phyloP scores from a whole-genome alignment of 2,329 filamentous ascomycete genomes.

The Xylaria sp. region DNA sequence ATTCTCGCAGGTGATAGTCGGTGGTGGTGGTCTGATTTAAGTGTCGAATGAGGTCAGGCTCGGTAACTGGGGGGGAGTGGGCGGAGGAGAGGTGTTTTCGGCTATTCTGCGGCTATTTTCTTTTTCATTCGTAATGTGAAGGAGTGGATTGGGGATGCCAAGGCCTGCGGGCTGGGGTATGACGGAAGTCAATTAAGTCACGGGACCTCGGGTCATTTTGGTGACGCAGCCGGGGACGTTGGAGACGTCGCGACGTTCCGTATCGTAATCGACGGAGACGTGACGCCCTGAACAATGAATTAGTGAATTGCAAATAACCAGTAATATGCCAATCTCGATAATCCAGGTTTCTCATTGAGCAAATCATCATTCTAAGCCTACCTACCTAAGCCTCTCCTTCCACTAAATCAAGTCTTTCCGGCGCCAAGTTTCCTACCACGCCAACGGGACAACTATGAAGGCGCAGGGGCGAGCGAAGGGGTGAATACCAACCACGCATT shows the following conservation, averaged over 20 bases:
- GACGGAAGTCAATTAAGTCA: constrained; percentile 23
- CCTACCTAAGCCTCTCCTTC: too few species aligned
- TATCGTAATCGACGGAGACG: background rate
- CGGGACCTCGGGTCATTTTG: constrained; percentile 36
- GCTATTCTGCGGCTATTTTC: constrained; percentile 32
- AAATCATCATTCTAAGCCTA: too few species aligned
- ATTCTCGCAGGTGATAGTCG: constrained; percentile 15
- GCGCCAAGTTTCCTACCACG: background rate
- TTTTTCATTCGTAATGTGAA: too few species aligned
- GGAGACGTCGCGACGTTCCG: constrained; percentile 26
- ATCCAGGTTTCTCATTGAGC: background rate
- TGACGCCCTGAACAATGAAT: background rate
- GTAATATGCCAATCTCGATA: background rate
- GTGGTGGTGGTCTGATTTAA: constrained; percentile 21
- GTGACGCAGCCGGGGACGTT: constrained; percentile 27
- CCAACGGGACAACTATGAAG: background rate
- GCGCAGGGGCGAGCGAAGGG: background rate
- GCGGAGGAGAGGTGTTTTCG: constrained; percentile 20
- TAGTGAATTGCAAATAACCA: background rate
- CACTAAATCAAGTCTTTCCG: too few species aligned
- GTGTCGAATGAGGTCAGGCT: constrained; percentile 34
- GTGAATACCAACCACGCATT: constrained; percentile 1
- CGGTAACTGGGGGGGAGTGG: constrained; percentile 9
- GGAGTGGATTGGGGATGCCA: constrained; percentile 17
- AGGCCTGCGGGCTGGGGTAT: too few species aligned